Base-by-base conservation (phyloP, 192 early-diverging fungal genomes). In the Physocladia obscura region DNA sequence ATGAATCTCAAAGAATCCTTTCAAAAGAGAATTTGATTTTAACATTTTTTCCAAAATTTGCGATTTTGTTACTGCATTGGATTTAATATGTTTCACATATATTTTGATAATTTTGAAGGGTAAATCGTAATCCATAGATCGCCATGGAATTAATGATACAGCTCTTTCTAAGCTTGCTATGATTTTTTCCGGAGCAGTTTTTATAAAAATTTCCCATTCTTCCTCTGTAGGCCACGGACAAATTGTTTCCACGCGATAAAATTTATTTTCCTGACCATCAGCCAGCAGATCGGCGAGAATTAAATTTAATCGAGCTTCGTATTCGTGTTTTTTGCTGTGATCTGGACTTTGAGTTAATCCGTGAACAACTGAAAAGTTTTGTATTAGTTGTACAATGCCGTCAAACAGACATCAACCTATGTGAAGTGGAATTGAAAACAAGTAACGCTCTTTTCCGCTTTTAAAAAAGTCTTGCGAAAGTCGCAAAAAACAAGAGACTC, bases 361-460 rank as follows among this genome's bases (percentile, higher is more conserved):
- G n/a, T n/a, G n/a, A n/a, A n/a, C n/a, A n/a, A n/a, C n/a, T n/a
- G n/a, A n/a, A n/a, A n/a, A n/a, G n/a, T n/a, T n/a, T n/a, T n/a
- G n/a, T n/a, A n/a, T n/a, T n/a, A n/a, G n/a, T n/a, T n/a, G n/a
- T n/a, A n/a, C n/a, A n/a, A n/a, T n/a, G n/a, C n/a, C n/a, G n/a
- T n/a, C n/a, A n/a, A n/a, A n/a, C n/a, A n/a, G n/a, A n/a, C n/a
- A n/a, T n/a, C n/a, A 40, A 62, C 59, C 39, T 4, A 44, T 62
- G 4, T 34, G 44, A 35, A 62, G 39, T 44, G 59, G 59, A 27
- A 62, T 47, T 26, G 39, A 3, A 62, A 62, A 62, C 59, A 62
- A 44, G 26, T 11, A 44, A 22, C 40, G 6, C n/a, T 40, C 13
- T 22, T 47, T 26, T 17, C 40, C 59, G 17, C 19, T 62, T 26